Base-by-base conservation (phyloP, 2,329 filamentous ascomycete genomes). In the Ascomycota sp. region DNA sequence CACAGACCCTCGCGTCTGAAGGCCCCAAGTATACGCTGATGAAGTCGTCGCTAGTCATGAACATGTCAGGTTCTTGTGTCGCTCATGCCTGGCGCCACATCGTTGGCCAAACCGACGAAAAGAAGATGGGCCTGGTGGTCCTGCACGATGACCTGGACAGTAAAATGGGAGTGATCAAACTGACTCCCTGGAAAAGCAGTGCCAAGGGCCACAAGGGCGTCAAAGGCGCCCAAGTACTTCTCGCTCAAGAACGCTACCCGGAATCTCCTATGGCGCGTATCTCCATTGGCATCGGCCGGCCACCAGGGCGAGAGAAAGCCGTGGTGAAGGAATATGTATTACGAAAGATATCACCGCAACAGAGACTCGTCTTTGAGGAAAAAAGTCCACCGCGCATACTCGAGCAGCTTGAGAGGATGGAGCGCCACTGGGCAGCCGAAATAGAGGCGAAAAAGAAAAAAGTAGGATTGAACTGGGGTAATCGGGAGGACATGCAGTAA, bases 91-190 rank as follows among this genome's bases (percentile, higher is more conserved):
- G 76, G 60, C 61, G 60, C 25, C 56, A 67, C n/a, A 60, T 65
- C 33, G 39, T 71, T 35, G 53, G 37, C 38, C 38, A 44, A 15
- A 40, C 56, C 39, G 43, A 46, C 17, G 38, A 41, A 4, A 36
- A 45, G 36, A 39, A 40, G 30, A 45, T 57, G 10, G 56, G 55
- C 13, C 51, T 98, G 11, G 69, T 95, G 0, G 57, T 95, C 9
- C 58, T 95, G 13, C 83, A 95, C 48, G 86, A 95, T 48, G 86
- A 95, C 48, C 54, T 95, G 22, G 85, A 94, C 43, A 61, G 67
- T 25, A 56, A 64, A 3, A 45, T 83, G 2, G 83, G 83, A 0
- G 61, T 63, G 23, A 63, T 92, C 10, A 68, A 59, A 29, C 57
- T 80, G 21, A 65, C 65, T 32, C 59, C 61, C 17, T 81, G 76